Percentiles rank a stretch among this genome's conserved stretches.
phyloP scores from a whole-genome alignment of 768 basidiomycete species.

The Chalciporus piperatus region DNA sequence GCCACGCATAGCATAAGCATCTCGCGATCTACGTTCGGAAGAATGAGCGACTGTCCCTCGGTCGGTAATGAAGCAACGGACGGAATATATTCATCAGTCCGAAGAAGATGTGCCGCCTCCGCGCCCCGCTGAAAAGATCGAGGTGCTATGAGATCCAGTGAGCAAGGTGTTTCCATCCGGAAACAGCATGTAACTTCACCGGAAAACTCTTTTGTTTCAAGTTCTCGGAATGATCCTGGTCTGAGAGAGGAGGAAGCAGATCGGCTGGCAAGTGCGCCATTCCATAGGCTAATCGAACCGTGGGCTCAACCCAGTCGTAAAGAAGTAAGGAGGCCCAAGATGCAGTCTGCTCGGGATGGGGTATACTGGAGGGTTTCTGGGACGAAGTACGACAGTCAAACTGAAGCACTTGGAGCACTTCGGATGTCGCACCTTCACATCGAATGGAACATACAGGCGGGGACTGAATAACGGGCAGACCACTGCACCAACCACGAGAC shows the following conservation, averaged over 20 bases:
- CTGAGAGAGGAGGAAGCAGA: constrained; percentile 47
- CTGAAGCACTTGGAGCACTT: background rate
- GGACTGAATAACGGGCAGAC: constrained; percentile 28
- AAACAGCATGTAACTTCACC: constrained; percentile 7
- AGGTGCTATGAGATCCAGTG: constrained; percentile 21
- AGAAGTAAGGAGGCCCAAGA: constrained; percentile 34
- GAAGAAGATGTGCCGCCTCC: constrained; percentile 14
- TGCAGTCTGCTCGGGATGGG: constrained; percentile 42
- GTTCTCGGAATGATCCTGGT: constrained; percentile 39
- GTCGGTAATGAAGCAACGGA: background rate
- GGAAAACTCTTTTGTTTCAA: constrained; percentile 33
- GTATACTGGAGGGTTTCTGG: constrained; percentile 22
- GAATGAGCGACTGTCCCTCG: background rate
- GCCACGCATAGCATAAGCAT: constrained; percentile 3
- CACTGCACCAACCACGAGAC: constrained; percentile 47
- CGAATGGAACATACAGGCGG: constrained; percentile 54
- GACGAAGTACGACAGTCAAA: background rate
- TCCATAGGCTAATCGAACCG: constrained; percentile 43
- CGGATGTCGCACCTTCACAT: constrained; percentile 32
- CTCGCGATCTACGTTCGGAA: constrained; percentile 1
- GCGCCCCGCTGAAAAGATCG: constrained; percentile 19
- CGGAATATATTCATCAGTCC: constrained; percentile 12
- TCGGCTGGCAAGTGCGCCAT: constrained; percentile 43
- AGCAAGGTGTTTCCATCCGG: background rate
- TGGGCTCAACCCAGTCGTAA: constrained; percentile 55